Evolutionary conservation across 2,329 filamentous ascomycete species (phyloP).

Genomic region (Hymenoscyphus salicellus): DNA sequence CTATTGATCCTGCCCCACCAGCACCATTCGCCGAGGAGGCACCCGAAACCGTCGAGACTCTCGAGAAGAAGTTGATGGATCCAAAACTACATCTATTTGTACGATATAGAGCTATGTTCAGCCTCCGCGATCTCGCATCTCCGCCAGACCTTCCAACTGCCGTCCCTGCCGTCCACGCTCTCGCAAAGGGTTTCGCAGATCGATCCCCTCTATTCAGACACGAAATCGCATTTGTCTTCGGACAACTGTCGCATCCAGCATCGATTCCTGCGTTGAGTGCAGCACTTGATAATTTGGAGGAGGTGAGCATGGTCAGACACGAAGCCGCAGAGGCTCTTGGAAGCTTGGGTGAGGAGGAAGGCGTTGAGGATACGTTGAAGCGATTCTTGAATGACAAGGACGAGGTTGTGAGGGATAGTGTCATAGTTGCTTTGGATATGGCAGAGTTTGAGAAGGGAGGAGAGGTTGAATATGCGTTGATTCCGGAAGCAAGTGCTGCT

Average conservation of each 20-base stretch:
- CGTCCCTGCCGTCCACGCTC: constrained; percentile 77
- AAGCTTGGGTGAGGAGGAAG: constrained; percentile 87
- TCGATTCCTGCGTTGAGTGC: constrained; percentile 85
- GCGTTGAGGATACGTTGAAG: constrained; percentile 82
- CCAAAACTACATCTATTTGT: constrained; percentile 77
- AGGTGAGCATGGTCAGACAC: constrained; percentile 95
- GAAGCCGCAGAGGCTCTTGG: constrained; percentile 96
- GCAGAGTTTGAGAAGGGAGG: constrained; percentile 91
- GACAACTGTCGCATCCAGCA: constrained; percentile 92
- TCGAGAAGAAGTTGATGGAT: constrained; percentile 77
- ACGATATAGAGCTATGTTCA: constrained; percentile 97
- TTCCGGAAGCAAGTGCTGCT: constrained; percentile 57
- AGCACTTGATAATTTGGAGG: constrained; percentile 72
- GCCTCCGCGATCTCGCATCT: constrained; percentile 88
- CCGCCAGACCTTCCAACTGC: constrained; percentile 89
- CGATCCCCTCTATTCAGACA: constrained; percentile 91
- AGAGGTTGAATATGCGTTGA: constrained; percentile 85
- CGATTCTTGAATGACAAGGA: constrained; percentile 86
- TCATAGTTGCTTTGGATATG: constrained; percentile 95
- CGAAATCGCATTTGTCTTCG: constrained; percentile 97
- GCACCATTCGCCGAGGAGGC: constrained; percentile 78
- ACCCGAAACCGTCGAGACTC: constrained; percentile 66
- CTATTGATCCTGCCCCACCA: constrained; percentile 90
- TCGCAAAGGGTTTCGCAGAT: constrained; percentile 82
- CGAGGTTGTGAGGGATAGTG: constrained; percentile 88